phyloP scores from a whole-genome alignment of 2,329 filamentous ascomycete genomes.

The Calonectria pauciramosa region DNA sequence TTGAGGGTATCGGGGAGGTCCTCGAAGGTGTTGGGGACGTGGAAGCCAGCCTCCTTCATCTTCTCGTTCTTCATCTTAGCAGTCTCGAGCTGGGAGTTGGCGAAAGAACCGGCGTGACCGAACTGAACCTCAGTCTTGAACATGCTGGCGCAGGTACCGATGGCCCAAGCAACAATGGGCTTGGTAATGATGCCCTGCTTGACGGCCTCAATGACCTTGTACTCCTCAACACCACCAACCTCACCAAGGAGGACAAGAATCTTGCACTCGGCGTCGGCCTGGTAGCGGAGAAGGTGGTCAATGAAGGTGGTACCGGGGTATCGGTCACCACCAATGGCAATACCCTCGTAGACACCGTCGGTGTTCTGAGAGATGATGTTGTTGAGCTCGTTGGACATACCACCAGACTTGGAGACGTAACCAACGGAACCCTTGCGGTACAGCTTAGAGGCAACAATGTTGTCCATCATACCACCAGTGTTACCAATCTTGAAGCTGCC shows the following conservation, averaged over 20 bases:
- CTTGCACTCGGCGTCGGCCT: conserved; percentile 98
- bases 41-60: conserved; percentile 95
- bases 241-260: conserved; percentile 96
- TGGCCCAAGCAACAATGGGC: conserved; percentile 99
- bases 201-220: conserved; percentile 98
- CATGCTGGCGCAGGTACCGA: conserved; percentile 99
- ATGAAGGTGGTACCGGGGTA: conserved; percentile 99
- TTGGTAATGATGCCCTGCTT: conserved; percentile 96
- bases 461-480: conserved; percentile 99
- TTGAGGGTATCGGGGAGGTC: conserved; percentile 86
- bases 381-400: conserved; percentile 99
- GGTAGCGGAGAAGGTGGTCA: conserved; percentile 96
- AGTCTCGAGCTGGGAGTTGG: conserved; percentile 99
- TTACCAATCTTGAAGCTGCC: conserved; percentile 99
- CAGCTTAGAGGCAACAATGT: conserved; percentile 99
- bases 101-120: conserved; percentile 97
- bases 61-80: conserved; percentile 96
- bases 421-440: conserved; percentile 99
- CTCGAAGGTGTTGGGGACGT: conserved; percentile 97
- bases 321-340: conserved; percentile 98
- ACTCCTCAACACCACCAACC: conserved; percentile 99
- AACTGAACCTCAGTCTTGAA: conserved; percentile 99
- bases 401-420: conserved; percentile 99
- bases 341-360: conserved; percentile 98
- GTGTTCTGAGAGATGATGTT: conserved; percentile 98